Conservation (phyloP, 257 asterid species). For the Sherardia arvensis region DNA sequence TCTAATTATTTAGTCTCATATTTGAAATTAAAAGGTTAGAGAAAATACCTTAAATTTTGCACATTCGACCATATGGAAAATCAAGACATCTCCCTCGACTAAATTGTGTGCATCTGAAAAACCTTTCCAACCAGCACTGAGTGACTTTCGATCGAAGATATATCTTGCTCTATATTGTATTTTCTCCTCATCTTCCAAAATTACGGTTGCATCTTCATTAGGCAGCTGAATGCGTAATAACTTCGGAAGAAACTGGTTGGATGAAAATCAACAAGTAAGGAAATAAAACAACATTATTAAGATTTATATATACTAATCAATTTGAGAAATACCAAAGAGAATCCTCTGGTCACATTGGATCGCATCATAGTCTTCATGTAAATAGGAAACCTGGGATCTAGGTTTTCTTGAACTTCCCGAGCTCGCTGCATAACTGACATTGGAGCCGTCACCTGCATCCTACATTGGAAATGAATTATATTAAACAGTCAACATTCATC, state of each 20-base stretch:
- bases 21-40: too few species aligned
- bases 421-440: constrained; percentile 34
- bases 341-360: constrained; percentile 37
- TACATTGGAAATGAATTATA: too few species aligned
- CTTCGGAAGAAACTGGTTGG: constrained; percentile 33
- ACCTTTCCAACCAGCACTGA: constrained; percentile 56
- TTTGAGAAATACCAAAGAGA: constrained; percentile 35
- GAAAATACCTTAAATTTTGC: constrained; percentile 18
- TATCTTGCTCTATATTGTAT: constrained; percentile 27
- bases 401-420: constrained; percentile 27
- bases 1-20: too few species aligned
- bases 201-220: constrained; percentile 24
- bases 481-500: too few species aligned
- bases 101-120: constrained; percentile 39
- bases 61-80: constrained; percentile 30
- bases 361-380: constrained; percentile 42
- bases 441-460: constrained; percentile 16
- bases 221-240: constrained; percentile 40
- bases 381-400: constrained; percentile 32
- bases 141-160: constrained; percentile 36
- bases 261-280: background rate
- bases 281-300: background rate
- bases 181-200: constrained; percentile 34
- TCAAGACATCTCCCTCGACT: constrained; percentile 44
- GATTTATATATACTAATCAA: too few species aligned